phyloP scores from a whole-genome alignment of 768 basidiomycete genomes.

The Suillus lakei region DNA sequence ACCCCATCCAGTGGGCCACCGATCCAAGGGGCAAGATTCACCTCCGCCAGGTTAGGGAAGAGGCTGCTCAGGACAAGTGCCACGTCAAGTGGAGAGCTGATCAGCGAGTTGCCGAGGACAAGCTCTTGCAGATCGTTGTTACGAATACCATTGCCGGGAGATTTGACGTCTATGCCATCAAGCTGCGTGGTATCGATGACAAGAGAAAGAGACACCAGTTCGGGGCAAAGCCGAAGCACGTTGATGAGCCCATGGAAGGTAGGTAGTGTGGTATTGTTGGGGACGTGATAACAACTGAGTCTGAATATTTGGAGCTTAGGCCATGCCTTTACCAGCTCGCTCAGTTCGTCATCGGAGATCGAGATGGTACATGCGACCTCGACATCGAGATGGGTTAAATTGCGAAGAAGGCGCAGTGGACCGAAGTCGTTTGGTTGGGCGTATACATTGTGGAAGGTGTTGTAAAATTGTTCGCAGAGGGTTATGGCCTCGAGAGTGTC shows the following conservation, averaged over 20 bases:
- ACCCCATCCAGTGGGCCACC: constrained; percentile 22
- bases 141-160: not conserved
- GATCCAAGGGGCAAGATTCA: constrained; percentile 29
- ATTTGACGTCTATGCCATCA: not conserved
- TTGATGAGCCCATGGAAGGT: constrained; percentile 22
- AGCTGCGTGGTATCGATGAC: constrained; percentile 24
- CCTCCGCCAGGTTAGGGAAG: constrained; percentile 22
- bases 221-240: constrained; percentile 17
- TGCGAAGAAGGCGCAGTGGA: not conserved
- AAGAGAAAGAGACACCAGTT: constrained; percentile 22
- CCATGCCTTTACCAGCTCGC: constrained; percentile 23
- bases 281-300: constrained; percentile 23
- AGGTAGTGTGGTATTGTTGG: constrained; percentile 20
- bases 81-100: constrained; percentile 16
- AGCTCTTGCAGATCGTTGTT: constrained; percentile 7
- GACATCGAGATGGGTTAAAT: not conserved
- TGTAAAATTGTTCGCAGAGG: not conserved
- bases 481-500: not conserved
- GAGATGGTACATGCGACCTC: constrained; percentile 21
- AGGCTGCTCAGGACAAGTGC: constrained; percentile 18
- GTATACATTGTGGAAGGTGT: not conserved
- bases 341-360: constrained; percentile 21
- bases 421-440: not conserved
- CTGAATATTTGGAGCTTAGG: constrained; percentile 24
- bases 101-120: constrained; percentile 26